phyloP scores from a whole-genome alignment of 768 basidiomycete species.

The Lentinula edodes region DNA sequence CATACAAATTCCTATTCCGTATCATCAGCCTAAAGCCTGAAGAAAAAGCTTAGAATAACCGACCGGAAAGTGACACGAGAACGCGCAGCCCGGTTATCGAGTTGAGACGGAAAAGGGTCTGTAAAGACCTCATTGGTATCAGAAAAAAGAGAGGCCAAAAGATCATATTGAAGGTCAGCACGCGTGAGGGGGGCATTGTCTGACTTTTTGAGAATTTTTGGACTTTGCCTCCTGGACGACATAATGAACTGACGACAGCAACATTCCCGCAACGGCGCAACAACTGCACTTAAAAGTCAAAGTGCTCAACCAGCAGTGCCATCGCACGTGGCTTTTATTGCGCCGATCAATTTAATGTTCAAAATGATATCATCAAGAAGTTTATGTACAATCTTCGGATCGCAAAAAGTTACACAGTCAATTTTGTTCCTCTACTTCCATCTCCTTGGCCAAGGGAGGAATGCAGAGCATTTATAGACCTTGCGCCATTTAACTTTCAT shows the following conservation, averaged over 20 bases:
- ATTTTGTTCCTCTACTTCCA: constrained; percentile 5
- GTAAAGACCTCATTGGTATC: constrained; percentile 56
- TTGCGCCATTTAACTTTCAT: background rate
- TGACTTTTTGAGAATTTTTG: constrained; percentile 42
- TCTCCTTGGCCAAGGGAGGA: constrained; percentile 10
- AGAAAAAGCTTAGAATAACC: background rate
- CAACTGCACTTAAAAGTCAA: background rate
- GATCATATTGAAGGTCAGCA: constrained; percentile 71
- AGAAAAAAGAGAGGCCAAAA: constrained; percentile 72
- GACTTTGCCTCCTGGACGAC: constrained; percentile 36
- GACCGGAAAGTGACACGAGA: constrained; percentile 5
- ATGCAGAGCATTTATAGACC: constrained; percentile 4
- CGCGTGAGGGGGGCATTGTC: constrained; percentile 68
- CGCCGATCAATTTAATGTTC: background rate
- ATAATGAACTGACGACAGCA: constrained; percentile 8
- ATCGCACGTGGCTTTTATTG: background rate
- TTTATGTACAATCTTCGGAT: background rate
- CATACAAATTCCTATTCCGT: constrained; percentile 41
- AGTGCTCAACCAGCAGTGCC: background rate
- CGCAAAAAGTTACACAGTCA: background rate
- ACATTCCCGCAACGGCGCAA: constrained; percentile 2
- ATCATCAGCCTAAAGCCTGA: background rate
- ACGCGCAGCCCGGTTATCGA: background rate
- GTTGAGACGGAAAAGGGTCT: constrained; percentile 24
- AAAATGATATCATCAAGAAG: constrained; percentile 1